A percentile compares a stretch with the other conserved stretches of the same genome.
These are phyloP conservation scores for Thraustochytrium sp. DNA, from an alignment of 352 stramenopile genomes.

Conservation along the genomic window DNA sequence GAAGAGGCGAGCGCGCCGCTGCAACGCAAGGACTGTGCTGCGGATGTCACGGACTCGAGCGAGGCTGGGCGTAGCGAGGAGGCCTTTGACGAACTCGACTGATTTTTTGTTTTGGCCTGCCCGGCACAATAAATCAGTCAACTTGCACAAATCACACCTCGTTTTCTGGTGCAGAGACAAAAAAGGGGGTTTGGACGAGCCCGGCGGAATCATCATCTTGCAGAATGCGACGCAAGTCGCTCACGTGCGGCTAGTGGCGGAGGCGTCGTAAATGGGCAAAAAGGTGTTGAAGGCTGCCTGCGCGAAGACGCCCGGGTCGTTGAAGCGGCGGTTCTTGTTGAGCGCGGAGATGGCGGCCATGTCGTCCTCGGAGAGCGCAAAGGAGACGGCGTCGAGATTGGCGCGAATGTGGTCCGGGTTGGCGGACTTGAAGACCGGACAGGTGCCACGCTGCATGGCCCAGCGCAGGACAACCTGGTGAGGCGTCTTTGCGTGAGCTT, in stretches of 20 bases:
- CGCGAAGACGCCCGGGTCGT: conserved; percentile 65
- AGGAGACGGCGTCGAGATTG: conserved; percentile 60
- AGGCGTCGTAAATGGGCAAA: conserved; percentile 62
- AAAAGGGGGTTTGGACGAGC: no score
- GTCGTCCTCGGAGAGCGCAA: conserved; percentile 60
- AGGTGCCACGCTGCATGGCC: conserved; percentile 58
- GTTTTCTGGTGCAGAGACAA: no score
- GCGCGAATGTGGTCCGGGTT: conserved; percentile 55
- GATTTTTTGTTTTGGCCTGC: no score
- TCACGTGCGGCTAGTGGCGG: not conserved
- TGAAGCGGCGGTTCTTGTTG: conserved; percentile 66
- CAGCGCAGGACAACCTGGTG: conserved; percentile 66
- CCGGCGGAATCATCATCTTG: no score
- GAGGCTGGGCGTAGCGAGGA: not conserved
- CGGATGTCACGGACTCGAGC: no score
- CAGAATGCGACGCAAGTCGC: no score
- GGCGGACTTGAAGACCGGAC: conserved; percentile 60
- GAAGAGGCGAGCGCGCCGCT: no score
- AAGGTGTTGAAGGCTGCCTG: conserved; percentile 61
- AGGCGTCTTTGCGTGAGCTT: conserved; percentile 52
- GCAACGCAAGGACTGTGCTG: no score
- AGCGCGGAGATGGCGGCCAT: conserved; percentile 60
- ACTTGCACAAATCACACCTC: no score
- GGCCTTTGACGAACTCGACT: conserved; percentile 1
- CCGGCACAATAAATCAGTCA: no score